Evolutionary conservation across 192 early-diverging fungal species (phyloP).

Genomic region (Dissophora globulifera): DNA sequence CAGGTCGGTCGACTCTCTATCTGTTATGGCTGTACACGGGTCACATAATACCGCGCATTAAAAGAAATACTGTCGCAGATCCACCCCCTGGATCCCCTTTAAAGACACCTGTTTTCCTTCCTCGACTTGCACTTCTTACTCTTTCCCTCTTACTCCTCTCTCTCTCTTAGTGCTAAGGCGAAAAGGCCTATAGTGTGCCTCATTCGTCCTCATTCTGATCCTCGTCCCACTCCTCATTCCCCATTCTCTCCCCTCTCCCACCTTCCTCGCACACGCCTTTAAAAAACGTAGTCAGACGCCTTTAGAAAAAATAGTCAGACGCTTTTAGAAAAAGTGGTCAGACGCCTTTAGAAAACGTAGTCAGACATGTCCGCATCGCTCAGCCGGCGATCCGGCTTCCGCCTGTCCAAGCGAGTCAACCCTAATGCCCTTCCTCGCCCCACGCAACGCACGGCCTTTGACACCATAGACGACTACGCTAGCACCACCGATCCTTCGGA

Average conservation of each 20-base stretch:
- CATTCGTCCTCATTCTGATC: not conserved
- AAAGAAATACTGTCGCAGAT: not conserved
- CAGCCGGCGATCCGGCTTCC: constrained; percentile 15
- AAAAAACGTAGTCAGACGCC: too few relatives aligned
- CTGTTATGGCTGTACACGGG: too few relatives aligned
- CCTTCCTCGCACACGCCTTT: too few relatives aligned
- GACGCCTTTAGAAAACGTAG: too few relatives aligned
- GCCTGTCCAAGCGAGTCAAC: constrained; percentile 1
- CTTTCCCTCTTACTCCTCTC: not conserved
- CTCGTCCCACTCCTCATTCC: not conserved
- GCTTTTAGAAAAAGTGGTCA: too few relatives aligned
- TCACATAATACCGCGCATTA: too few relatives aligned
- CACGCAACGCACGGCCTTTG: not conserved
- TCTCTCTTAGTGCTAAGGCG: not conserved
- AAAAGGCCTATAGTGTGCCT: not conserved
- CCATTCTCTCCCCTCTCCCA: not conserved
- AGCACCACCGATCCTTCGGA: constrained; percentile 3
- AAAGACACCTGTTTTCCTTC: not conserved
- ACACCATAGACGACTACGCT: not conserved
- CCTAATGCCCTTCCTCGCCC: constrained; percentile 6
- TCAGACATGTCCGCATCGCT: constrained; percentile 21
- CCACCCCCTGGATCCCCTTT: not conserved
- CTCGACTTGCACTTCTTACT: not conserved
- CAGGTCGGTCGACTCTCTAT: too few relatives aligned
- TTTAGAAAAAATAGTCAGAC: not conserved